phyloP scores from a whole-genome alignment of 768 basidiomycete species.

The Panaeolus papilionaceus region DNA sequence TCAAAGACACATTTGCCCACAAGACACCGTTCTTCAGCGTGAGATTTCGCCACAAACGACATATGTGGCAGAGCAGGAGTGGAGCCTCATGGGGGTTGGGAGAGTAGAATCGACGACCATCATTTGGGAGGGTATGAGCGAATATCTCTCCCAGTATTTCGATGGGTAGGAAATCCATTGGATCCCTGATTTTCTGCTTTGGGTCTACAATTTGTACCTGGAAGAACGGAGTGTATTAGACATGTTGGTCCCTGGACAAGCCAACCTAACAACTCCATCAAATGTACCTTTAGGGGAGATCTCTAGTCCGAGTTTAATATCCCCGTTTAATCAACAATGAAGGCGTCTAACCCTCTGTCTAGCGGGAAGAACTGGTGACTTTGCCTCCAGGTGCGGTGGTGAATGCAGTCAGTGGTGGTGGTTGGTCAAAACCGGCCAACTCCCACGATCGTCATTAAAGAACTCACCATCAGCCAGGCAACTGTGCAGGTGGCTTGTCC shows the following conservation, averaged over 20 bases:
- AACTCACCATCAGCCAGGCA: neutral
- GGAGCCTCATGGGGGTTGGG: constrained; percentile 5
- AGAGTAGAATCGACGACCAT: constrained; percentile 9
- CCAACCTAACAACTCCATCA: neutral
- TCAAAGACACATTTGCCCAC: constrained; percentile 1
- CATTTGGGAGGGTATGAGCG: constrained; percentile 1
- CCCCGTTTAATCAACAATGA: neutral
- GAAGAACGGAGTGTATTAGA: neutral
- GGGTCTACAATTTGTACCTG: neutral
- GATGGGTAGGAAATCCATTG: constrained; percentile 5
- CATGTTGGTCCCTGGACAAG: neutral
- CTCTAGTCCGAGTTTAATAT: neutral
- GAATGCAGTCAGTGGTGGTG: neutral
- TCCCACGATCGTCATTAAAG: constrained; percentile 8
- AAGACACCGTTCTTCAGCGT: neutral
- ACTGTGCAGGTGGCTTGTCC: neutral
- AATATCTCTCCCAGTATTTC: constrained; percentile 6
- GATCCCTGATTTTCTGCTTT: constrained; percentile 1
- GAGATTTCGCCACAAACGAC: neutral
- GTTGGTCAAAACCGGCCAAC: neutral
- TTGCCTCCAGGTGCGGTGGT: neutral
- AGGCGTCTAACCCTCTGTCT: neutral
- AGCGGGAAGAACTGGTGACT: neutral
- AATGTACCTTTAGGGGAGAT: neutral
- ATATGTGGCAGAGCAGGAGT: constrained; percentile 8